Evolutionary conservation across 495 filamentous ascomycete genomes (phyloP).

Genomic region (Corynascus novoguineensis): DNA sequence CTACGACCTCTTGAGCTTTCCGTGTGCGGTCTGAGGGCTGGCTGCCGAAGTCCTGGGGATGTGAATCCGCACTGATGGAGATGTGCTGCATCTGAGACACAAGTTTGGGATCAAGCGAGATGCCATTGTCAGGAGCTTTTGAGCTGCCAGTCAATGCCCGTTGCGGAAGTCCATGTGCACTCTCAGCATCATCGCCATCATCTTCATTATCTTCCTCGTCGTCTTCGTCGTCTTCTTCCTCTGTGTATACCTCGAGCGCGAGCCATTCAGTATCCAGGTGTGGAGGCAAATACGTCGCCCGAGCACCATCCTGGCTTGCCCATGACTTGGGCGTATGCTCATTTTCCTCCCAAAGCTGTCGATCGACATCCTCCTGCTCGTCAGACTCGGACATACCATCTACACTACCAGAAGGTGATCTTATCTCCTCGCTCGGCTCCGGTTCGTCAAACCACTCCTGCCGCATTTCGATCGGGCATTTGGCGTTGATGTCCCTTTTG

Average conservation of each 20-base stretch:
- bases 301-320: conserved; percentile 15
- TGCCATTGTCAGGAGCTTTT: conserved; percentile 9
- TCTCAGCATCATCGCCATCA: conserved; percentile 17
- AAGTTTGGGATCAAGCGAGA: conserved; percentile 36
- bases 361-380: conserved; percentile 60
- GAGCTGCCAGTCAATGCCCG: not conserved
- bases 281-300: conserved; percentile 62
- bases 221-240: conserved; percentile 25
- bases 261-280: conserved; percentile 93
- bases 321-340: conserved; percentile 7
- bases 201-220: conserved; percentile 24
- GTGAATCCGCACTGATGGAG: conserved; percentile 30
- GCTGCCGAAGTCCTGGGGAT: conserved; percentile 21
- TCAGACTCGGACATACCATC: conserved; percentile 15
- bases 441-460: conserved; percentile 23
- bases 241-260: conserved; percentile 80
- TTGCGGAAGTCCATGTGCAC: not conserved
- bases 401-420: not conserved
- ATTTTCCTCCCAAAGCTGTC: conserved; percentile 56
- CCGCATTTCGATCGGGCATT: conserved; percentile 52
- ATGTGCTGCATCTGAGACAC: conserved; percentile 38
- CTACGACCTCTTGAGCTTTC: not conserved
- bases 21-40: conserved; percentile 5
- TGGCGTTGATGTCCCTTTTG: conserved; percentile 74
- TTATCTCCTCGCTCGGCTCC: not conserved